A percentile compares a stretch with the other conserved stretches of the same genome.
Evolutionary conservation across 2,329 filamentous ascomycete genomes (phyloP).

Genomic region (Monilinia polystroma): DNA sequence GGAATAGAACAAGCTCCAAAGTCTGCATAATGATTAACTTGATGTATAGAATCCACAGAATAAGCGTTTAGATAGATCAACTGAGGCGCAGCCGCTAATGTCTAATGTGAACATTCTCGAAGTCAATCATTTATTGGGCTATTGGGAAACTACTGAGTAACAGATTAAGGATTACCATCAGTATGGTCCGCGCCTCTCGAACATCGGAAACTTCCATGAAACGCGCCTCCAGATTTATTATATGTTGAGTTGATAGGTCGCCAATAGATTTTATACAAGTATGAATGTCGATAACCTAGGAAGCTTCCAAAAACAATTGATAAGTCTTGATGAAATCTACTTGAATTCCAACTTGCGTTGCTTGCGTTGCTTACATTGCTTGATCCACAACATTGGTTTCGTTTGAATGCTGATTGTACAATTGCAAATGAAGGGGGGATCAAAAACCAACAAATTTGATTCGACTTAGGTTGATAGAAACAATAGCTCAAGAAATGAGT

Average conservation of each 20-base stretch:
- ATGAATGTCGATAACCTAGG: background rate
- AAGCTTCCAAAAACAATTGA: background rate
- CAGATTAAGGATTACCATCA: slow-evolving; percentile 11
- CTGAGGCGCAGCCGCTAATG: background rate
- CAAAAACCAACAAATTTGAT: background rate
- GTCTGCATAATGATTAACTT: background rate
- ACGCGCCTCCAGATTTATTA: background rate
- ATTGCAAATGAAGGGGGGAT: background rate
- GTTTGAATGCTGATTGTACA: background rate
- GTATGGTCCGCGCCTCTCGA: slow-evolving; percentile 10
- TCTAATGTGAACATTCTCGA: background rate
- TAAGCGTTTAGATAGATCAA: background rate
- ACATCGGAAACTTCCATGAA: slow-evolving; percentile 9
- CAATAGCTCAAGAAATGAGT: slow-evolving; percentile 1
- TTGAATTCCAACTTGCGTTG: slow-evolving; percentile 1
- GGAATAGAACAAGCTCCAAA: slow-evolving; percentile 17
- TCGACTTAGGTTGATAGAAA: slow-evolving; percentile 1
- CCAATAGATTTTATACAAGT: background rate
- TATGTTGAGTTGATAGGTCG: background rate
- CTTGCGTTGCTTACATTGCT: no score
- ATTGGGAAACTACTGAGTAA: background rate
- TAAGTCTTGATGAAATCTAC: background rate
- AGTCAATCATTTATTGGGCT: background rate
- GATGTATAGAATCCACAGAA: slow-evolving; percentile 1
- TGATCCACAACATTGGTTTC: background rate